phyloP scores from a whole-genome alignment of 495 filamentous ascomycete species.

The Daldinia vernicosa region DNA sequence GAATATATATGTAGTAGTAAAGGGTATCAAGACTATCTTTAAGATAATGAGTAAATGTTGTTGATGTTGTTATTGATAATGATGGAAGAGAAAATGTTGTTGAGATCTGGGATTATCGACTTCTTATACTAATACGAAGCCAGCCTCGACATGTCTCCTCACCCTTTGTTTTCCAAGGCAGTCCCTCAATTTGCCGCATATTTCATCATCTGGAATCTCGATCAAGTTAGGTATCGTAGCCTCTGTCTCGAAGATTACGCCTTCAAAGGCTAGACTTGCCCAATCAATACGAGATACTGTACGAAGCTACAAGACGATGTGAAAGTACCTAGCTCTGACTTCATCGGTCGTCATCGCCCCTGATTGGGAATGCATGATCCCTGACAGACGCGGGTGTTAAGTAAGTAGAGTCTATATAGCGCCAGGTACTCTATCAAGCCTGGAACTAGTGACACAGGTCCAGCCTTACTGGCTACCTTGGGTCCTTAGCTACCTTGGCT shows the following conservation, averaged over 20 bases:
- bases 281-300: slow-evolving; percentile 28
- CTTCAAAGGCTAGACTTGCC: slow-evolving; percentile 16
- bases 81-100: neutral
- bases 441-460: slow-evolving; percentile 1
- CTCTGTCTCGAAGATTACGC: slow-evolving; percentile 21
- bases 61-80: slow-evolving; percentile 10
- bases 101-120: neutral
- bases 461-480: neutral
- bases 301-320: slow-evolving; percentile 8
- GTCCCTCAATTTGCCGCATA: slow-evolving; percentile 23
- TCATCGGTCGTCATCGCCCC: slow-evolving; percentile 43
- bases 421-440: neutral
- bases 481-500: neutral
- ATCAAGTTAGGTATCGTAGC: slow-evolving; percentile 30
- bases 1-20: neutral
- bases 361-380: slow-evolving; percentile 22
- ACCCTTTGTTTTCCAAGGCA: slow-evolving; percentile 11
- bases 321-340: slow-evolving; percentile 30
- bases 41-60: slow-evolving; percentile 22
- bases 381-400: slow-evolving; percentile 12
- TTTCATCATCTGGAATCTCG: slow-evolving; percentile 40
- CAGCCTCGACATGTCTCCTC: slow-evolving; percentile 8
- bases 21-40: slow-evolving; percentile 19
- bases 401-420: neutral
- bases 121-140: slow-evolving; percentile 25